Conservation (phyloP, 2,329 filamentous ascomycete species). For the Fusarium kyushuense region DNA sequence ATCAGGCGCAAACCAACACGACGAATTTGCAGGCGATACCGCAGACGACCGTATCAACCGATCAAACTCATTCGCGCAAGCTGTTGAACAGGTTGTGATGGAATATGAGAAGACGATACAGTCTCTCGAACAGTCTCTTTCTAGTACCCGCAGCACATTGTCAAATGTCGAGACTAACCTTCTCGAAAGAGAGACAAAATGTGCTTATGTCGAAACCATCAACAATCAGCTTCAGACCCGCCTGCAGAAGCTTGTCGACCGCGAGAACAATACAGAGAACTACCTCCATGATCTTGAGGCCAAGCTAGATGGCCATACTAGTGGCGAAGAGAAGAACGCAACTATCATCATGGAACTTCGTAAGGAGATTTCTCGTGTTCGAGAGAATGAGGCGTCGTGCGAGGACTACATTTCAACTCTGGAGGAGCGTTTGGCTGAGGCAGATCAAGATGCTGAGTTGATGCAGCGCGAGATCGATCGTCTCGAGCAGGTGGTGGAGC, state of each 20-base stretch:
- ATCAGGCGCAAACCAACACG: constrained; percentile 68
- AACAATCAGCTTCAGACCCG: constrained; percentile 89
- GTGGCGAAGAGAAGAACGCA: constrained; percentile 92
- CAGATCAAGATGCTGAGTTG: constrained; percentile 93
- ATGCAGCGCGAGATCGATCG: constrained; percentile 98
- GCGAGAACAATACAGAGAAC: constrained; percentile 89
- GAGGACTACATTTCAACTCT: constrained; percentile 98
- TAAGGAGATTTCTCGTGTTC: constrained; percentile 87
- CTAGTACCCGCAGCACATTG: constrained; percentile 85
- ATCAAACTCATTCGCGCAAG: constrained; percentile 95
- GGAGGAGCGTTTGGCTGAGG: constrained; percentile 93
- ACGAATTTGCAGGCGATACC: constrained; percentile 75
- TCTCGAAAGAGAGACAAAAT: constrained; percentile 93
- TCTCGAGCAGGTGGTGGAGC: constrained; percentile 93
- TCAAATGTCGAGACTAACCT: constrained; percentile 87
- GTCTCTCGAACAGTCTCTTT: constrained; percentile 88
- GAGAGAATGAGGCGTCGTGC: constrained; percentile 89
- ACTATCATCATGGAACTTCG: constrained; percentile 87
- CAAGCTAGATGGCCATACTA: constrained; percentile 89
- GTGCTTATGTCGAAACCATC: constrained; percentile 91
- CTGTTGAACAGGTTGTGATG: constrained; percentile 93
- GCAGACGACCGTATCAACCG: constrained; percentile 90
- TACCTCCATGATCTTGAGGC: constrained; percentile 93
- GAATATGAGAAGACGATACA: constrained; percentile 99
- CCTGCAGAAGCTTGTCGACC: constrained; percentile 91